A percentile compares a stretch with the other conserved stretches of the same genome.
These are phyloP conservation scores for Cercospora citrullina DNA, from an alignment of 2,329 filamentous ascomycete species.

Conservation along the genomic window DNA sequence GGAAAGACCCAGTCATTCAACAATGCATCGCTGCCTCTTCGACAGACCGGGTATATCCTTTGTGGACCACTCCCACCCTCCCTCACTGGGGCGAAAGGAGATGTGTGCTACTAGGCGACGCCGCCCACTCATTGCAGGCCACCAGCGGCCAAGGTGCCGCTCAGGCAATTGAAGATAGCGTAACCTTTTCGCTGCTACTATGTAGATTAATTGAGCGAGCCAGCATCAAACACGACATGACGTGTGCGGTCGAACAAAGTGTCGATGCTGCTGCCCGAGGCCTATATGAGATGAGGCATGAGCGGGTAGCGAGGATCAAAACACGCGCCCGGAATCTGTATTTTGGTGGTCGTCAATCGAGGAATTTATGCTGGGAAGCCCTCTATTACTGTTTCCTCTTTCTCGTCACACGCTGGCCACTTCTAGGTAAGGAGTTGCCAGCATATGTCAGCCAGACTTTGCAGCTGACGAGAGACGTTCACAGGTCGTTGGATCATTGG, in stretches of 20 bases:
- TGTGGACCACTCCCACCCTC: constrained; percentile 51
- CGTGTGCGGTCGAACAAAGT: not conserved
- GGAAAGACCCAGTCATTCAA: constrained; percentile 47
- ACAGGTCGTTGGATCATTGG: too few species aligned
- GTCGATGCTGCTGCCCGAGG: constrained; percentile 8
- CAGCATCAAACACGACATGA: not conserved
- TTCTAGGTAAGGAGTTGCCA: not conserved
- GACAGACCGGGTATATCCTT: constrained; percentile 50
- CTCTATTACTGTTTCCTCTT: constrained; percentile 11
- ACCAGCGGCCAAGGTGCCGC: constrained; percentile 56
- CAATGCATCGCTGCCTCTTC: constrained; percentile 40
- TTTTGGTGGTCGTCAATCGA: not conserved
- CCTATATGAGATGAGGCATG: constrained; percentile 9
- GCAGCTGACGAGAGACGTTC: too few species aligned
- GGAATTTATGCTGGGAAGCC: constrained; percentile 2
- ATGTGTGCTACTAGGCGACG: constrained; percentile 57
- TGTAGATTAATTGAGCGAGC: constrained; percentile 13
- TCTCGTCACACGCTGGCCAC: constrained; percentile 5
- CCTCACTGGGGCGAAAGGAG: constrained; percentile 51
- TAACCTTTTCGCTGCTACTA: constrained; percentile 47
- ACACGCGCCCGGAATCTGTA: constrained; percentile 12
- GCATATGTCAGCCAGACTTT: too few species aligned
- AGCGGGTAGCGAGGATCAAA: constrained; percentile 8
- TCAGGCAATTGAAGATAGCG: constrained; percentile 57
- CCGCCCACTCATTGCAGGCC: constrained; percentile 57